A percentile compares a stretch with the other conserved stretches of the same genome.
These are phyloP conservation scores for Vishniacozyma victoriae DNA, from an alignment of 768 basidiomycete genomes.

Conservation along the genomic window DNA sequence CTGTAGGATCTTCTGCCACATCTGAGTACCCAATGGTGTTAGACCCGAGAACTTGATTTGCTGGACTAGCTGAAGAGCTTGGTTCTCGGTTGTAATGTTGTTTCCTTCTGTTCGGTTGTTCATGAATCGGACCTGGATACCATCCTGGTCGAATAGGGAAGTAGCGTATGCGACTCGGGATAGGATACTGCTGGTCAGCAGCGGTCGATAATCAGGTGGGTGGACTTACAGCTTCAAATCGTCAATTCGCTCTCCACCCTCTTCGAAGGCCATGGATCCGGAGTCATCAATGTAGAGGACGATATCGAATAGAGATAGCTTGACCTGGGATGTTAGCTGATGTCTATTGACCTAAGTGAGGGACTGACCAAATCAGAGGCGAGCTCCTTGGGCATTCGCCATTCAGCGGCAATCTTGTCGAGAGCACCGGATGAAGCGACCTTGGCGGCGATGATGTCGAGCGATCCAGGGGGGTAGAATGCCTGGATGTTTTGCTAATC, in stretches of 20 bases:
- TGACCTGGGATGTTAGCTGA: conserved; percentile 15
- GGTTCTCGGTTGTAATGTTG: conserved; percentile 44
- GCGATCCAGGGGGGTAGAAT: conserved; percentile 49
- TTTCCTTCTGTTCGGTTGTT: conserved; percentile 49
- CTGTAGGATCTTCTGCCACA: conserved; percentile 48
- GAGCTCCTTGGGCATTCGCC: conserved; percentile 49
- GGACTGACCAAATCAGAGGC: conserved; percentile 46
- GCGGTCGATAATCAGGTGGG: background rate
- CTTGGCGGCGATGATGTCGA: conserved; percentile 47
- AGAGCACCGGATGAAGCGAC: conserved; percentile 47
- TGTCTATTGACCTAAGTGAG: background rate
- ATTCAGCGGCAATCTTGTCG: conserved; percentile 45
- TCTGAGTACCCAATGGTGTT: conserved; percentile 48
- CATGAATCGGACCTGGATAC: conserved; percentile 50
- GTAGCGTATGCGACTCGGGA: conserved; percentile 48
- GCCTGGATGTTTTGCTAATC: conserved; percentile 48
- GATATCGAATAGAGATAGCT: conserved; percentile 48
- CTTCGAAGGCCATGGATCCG: conserved; percentile 47
- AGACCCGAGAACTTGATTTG: conserved; percentile 49
- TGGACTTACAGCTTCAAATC: conserved; percentile 47
- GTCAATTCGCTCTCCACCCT: conserved; percentile 50
- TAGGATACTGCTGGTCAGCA: conserved; percentile 29
- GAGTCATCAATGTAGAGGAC: conserved; percentile 45
- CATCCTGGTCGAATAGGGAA: conserved; percentile 48
- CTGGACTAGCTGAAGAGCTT: conserved; percentile 42